phyloP scores from a whole-genome alignment of 2,329 filamentous ascomycete species.

The Phaeosphaeriaceae sp. region DNA sequence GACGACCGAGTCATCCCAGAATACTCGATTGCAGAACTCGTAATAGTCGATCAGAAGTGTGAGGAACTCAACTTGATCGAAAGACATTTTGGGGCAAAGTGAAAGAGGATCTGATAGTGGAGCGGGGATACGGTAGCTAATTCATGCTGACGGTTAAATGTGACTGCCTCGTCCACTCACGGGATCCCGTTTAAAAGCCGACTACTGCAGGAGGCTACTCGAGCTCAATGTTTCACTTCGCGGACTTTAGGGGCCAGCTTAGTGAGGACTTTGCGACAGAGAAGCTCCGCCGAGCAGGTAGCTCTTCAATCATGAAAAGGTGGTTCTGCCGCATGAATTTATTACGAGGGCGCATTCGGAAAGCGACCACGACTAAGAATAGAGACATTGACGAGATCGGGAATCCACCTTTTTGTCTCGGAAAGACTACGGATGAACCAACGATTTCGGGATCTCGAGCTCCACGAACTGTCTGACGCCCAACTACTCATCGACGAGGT shows the following conservation, averaged over 20 bases:
- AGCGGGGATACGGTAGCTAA: background rate
- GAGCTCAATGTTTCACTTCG: background rate
- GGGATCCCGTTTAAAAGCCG: background rate
- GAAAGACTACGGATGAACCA: too few species aligned
- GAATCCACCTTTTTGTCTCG: too few species aligned
- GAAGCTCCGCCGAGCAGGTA: background rate
- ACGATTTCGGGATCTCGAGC: too few species aligned
- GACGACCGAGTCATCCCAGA: background rate
- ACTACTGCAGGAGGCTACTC: background rate
- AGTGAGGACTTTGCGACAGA: background rate
- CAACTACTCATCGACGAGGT: too few species aligned
- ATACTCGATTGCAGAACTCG: background rate
- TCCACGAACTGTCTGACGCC: too few species aligned
- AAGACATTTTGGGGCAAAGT: background rate
- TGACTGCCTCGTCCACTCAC: background rate
- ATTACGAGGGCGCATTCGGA: too few species aligned
- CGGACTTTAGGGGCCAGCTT: background rate
- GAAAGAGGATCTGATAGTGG: background rate
- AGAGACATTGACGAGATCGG: too few species aligned
- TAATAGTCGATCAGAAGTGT: background rate
- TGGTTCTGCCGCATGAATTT: background rate
- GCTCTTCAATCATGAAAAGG: background rate
- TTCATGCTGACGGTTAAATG: background rate
- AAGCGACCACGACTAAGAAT: too few species aligned
- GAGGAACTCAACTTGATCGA: background rate